A percentile compares a stretch with the other conserved stretches of the same genome.
Conservation (phyloP, 2,329 filamentous ascomycete species). For the Epichloe gansuensis region DNA sequence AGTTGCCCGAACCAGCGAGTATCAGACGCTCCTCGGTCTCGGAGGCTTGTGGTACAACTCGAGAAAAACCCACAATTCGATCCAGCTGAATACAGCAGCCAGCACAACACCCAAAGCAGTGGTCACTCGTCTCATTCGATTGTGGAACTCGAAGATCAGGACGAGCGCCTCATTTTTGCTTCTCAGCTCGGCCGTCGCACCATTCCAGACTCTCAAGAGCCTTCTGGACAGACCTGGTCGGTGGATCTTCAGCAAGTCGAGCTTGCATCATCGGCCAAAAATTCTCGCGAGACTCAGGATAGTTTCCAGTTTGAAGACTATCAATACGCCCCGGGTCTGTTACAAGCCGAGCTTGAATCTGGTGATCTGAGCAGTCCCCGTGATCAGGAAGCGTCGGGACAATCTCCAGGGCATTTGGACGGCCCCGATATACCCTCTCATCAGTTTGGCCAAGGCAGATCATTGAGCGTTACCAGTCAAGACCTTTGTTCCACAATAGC, state of each 20-base stretch:
- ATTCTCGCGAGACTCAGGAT: neutral
- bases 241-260: conserved; percentile 2
- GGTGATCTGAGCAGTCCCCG: neutral
- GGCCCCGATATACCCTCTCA: conserved; percentile 11
- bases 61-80: conserved; percentile 20
- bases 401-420: neutral
- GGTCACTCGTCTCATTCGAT: conserved; percentile 19
- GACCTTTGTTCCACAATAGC: neutral
- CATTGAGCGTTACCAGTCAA: neutral
- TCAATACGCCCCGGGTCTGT: neutral
- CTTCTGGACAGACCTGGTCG: conserved; percentile 14
- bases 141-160: conserved; percentile 23
- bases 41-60: conserved; percentile 18
- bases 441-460: conserved; percentile 11
- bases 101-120: conserved; percentile 18
- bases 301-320: neutral
- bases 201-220: conserved; percentile 32
- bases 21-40: neutral
- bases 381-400: neutral
- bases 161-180: conserved; percentile 18
- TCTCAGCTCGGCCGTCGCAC: conserved; percentile 22
- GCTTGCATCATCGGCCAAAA: neutral
- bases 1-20: neutral
- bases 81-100: conserved; percentile 22
- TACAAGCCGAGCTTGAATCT: neutral